phyloP scores from a whole-genome alignment of 2,329 filamentous ascomycete species.

The Lachnellula hyalina region DNA sequence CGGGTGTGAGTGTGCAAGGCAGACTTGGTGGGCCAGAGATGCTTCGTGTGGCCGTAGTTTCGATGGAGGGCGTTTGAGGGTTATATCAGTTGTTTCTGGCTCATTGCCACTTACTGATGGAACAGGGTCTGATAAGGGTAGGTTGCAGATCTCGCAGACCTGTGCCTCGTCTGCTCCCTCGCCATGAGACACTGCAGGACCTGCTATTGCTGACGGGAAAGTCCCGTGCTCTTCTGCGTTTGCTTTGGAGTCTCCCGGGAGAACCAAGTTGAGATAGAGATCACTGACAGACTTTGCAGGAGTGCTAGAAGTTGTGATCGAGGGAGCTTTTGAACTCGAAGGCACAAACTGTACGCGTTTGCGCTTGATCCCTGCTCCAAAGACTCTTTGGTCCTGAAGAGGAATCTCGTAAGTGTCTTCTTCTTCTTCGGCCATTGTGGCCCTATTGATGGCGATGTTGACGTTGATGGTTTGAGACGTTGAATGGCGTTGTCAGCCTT shows the following conservation, averaged over 20 bases:
- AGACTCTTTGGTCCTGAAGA: conserved; percentile 52
- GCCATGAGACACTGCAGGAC: not conserved
- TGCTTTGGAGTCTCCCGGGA: conserved; percentile 31
- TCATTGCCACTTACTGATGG: conserved; percentile 2
- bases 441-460: not conserved
- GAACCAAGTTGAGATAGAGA: conserved; percentile 61
- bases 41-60: conserved; percentile 44
- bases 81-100: not conserved
- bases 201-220: not conserved
- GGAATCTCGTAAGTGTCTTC: conserved; percentile 55
- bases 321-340: conserved; percentile 26
- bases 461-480: not conserved
- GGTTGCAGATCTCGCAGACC: conserved; percentile 54
- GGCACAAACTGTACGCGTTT: conserved; percentile 55
- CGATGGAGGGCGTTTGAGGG: conserved; percentile 16
- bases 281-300: conserved; percentile 37
- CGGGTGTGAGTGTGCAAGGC: conserved; percentile 62
- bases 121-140: conserved; percentile 48
- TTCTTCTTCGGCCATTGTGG: conserved; percentile 41
- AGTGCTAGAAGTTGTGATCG: conserved; percentile 29
- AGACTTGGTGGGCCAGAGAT: conserved; percentile 67
- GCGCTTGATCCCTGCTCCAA: conserved; percentile 57
- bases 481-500: not conserved
- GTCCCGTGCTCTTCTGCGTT: not conserved
- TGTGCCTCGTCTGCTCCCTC: not conserved